Conservation (phyloP, 2,329 filamentous ascomycete genomes). For the Alternaria incomplexa region DNA sequence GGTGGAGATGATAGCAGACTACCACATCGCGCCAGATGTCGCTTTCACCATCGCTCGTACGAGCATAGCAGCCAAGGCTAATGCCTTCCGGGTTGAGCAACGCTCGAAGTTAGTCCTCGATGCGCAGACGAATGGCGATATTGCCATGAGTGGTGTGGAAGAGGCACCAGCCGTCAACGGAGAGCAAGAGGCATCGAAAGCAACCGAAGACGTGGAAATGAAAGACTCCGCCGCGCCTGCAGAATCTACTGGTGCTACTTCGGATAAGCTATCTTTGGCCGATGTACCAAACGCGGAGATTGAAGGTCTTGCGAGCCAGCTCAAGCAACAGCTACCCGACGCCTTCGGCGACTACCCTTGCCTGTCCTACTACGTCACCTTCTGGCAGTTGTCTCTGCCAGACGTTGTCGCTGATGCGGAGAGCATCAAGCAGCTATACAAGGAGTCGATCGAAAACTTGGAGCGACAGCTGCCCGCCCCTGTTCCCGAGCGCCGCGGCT, state of each 20-base stretch:
- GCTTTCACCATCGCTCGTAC: constrained; percentile 84
- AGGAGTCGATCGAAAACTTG: constrained; percentile 67
- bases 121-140: constrained; percentile 59
- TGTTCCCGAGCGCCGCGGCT: constrained; percentile 70
- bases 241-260: neutral
- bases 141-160: constrained; percentile 34
- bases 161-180: constrained; percentile 16
- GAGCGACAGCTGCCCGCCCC: constrained; percentile 48
- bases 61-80: constrained; percentile 63
- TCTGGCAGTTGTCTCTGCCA: constrained; percentile 87
- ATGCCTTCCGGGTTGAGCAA: constrained; percentile 45
- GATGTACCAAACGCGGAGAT: constrained; percentile 69
- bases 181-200: neutral
- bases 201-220: constrained; percentile 49
- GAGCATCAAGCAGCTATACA: constrained; percentile 73
- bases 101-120: constrained; percentile 21
- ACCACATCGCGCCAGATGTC: constrained; percentile 77
- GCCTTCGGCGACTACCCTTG: constrained; percentile 74
- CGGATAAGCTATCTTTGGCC: neutral
- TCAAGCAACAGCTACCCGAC: constrained; percentile 66
- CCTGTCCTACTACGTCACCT: constrained; percentile 83
- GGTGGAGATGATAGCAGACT: constrained; percentile 74
- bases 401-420: constrained; percentile 71
- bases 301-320: constrained; percentile 72
- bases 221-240: constrained; percentile 33